A percentile compares a stretch with the other conserved stretches of the same genome.
These are phyloP conservation scores for Arthrobotrys iridis DNA, from an alignment of 2,329 filamentous ascomycete genomes.

Conservation along the genomic window DNA sequence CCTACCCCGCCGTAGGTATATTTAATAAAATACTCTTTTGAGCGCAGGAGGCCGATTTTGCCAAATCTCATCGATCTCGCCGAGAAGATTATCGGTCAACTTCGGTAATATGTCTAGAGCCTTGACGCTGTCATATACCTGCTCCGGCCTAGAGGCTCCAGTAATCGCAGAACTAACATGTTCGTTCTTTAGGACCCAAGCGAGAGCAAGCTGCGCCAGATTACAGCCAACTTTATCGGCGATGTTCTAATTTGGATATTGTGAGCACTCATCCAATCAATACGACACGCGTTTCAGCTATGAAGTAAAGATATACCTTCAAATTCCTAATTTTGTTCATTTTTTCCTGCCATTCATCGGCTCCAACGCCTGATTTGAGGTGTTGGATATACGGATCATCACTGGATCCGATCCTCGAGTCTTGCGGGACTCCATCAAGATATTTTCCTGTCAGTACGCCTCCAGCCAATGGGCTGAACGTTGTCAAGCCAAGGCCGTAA, in stretches of 20 bases:
- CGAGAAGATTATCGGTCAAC: conserved; percentile 70
- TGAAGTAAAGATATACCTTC: conserved; percentile 9
- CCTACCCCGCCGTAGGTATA: not conserved
- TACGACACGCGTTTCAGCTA: no score
- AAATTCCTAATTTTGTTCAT: conserved; percentile 56
- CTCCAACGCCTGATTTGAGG: conserved; percentile 60
- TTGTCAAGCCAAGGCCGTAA: conserved; percentile 70
- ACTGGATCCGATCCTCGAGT: conserved; percentile 69
- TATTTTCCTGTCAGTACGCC: conserved; percentile 75
- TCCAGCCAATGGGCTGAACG: conserved; percentile 70
- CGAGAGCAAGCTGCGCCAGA: conserved; percentile 68
- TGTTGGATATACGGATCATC: conserved; percentile 68
- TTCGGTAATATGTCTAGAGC: conserved; percentile 68
- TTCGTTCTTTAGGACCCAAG: conserved; percentile 72
- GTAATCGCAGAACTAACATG: conserved; percentile 72
- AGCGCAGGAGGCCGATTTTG: conserved; percentile 67
- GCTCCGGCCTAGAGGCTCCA: conserved; percentile 69
- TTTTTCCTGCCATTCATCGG: conserved; percentile 50
- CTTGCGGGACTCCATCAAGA: conserved; percentile 70
- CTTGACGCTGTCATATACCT: conserved; percentile 70
- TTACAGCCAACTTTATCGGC: conserved; percentile 73
- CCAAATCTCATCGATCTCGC: conserved; percentile 70
- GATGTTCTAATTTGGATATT: conserved; percentile 69
- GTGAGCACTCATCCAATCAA: no score
- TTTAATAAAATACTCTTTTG: conserved; percentile 29